Conservation (phyloP, 306 rosid genomes). For the peach (Prunus persica) region Prunus_persica_NCBIv2 NC_034010.1:26682001-26682500, state of each 20-base stretch:
- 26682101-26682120: not conserved
- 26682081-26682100: not conserved
- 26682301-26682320: slow-evolving; percentile 8
- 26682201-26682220: no score
- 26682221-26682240: not conserved
- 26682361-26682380: slow-evolving; percentile 85
- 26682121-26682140: not conserved
- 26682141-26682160: not conserved
- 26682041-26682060: not conserved
- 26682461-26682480: slow-evolving; percentile 76
- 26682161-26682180: not conserved
- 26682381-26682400: slow-evolving; percentile 83
- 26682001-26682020: not conserved
- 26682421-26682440: slow-evolving; percentile 84
- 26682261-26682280: not conserved
- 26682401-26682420: slow-evolving; percentile 61
- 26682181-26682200: not conserved
- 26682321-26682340: slow-evolving; percentile 20
- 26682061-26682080: not conserved
- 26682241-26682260: not conserved
- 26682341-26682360: slow-evolving; percentile 71
- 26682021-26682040: not conserved
- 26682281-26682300: not conserved
- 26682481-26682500: slow-evolving; percentile 81
- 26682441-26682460: slow-evolving; percentile 61